Evolutionary conservation across 441 rosid genomes (phyloP).

Genomic region (Raphanus hybrid): DNA sequence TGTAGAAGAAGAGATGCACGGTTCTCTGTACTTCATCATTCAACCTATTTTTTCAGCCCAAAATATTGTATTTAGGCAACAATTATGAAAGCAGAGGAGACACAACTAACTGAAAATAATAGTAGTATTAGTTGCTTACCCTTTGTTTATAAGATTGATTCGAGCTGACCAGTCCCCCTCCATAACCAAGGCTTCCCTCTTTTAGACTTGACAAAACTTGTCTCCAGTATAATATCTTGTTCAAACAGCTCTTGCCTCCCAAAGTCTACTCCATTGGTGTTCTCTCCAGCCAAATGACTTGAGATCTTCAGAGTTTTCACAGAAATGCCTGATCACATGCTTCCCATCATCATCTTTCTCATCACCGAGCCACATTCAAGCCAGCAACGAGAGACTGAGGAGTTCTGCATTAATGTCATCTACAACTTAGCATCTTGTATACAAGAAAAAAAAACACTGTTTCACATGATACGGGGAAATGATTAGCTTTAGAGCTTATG

Average conservation of each 20-base stretch:
- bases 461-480: not conserved
- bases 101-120: not conserved
- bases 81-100: conserved; percentile 1
- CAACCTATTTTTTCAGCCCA: conserved; percentile 44
- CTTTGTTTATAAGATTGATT: conserved; percentile 54
- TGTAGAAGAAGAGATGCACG: conserved; percentile 80
- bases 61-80: not conserved
- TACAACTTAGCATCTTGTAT: conserved; percentile 21
- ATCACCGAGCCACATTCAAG: conserved; percentile 87
- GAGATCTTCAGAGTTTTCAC: conserved; percentile 78
- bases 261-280: conserved; percentile 93
- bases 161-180: conserved; percentile 96
- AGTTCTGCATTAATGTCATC: conserved; percentile 54
- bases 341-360: conserved; percentile 75
- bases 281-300: conserved; percentile 83
- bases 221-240: conserved; percentile 67
- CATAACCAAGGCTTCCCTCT: conserved; percentile 78
- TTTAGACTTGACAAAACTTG: conserved; percentile 89
- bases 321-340: conserved; percentile 74
- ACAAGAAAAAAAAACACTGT: not conserved
- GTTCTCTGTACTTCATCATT: conserved; percentile 59
- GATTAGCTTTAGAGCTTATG: not conserved
- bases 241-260: conserved; percentile 79
- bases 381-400: conserved; percentile 86
- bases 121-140: conserved; percentile 43